phyloP scores from a whole-genome alignment of 176 grass and related monocot genomes.

The Cymbopogon citratus region DNA sequence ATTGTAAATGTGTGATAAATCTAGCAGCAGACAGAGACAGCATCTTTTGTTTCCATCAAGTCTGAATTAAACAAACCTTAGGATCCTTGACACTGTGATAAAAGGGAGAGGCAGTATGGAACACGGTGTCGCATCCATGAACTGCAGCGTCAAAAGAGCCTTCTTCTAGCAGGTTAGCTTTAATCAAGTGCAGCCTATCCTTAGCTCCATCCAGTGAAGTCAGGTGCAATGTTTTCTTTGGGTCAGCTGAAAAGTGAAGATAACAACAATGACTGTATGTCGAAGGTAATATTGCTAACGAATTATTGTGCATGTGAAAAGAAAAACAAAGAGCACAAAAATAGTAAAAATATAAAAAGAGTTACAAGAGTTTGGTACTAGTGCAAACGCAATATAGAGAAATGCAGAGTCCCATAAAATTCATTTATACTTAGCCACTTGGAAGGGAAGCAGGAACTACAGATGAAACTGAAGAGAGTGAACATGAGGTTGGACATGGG shows the following conservation, averaged over 20 bases:
- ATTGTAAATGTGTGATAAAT: constrained; percentile 8
- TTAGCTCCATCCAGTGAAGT: constrained; percentile 38
- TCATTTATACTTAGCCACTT: background rate
- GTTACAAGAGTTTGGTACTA: background rate
- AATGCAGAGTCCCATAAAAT: background rate
- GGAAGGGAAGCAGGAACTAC: background rate
- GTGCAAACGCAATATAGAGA: background rate
- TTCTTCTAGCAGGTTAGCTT: constrained; percentile 52
- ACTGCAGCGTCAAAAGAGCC: constrained; percentile 42
- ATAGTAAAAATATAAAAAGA: background rate
- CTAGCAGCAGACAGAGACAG: no score
- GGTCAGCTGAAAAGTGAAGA: constrained; percentile 38
- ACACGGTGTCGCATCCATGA: constrained; percentile 43
- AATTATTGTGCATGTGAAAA: background rate
- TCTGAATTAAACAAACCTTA: constrained; percentile 24
- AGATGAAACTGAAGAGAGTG: background rate
- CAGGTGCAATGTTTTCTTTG: constrained; percentile 51
- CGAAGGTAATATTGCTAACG: background rate
- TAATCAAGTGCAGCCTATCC: constrained; percentile 50
- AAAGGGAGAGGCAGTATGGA: constrained; percentile 62
- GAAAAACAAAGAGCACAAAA: background rate
- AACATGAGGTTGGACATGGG: background rate
- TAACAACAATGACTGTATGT: background rate
- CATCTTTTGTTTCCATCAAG: background rate
- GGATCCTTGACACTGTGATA: constrained; percentile 46